Base-by-base conservation (phyloP, 129 eudicot species). In the Artemisia tridentata region DNA sequence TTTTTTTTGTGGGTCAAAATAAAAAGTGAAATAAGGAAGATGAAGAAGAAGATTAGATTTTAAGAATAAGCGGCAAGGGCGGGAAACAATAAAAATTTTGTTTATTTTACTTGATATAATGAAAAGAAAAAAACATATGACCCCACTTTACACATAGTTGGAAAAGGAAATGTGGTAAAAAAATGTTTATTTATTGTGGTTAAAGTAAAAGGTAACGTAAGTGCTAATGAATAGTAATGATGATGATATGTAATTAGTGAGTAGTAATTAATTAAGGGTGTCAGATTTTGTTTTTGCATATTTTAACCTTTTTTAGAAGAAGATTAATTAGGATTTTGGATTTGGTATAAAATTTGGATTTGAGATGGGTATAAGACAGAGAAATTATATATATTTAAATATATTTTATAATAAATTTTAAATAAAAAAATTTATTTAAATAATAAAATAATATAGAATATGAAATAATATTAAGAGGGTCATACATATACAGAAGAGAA, bases 51-150 rank as follows among this genome's bases (percentile, higher is more conserved):
- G 84, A 81, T 91, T 85, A 67, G 86, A 81, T 86, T 86, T 91
- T 72, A 82, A 84, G 80, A 81, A 81, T 85, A 48, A 82, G 96
- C 90, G 92, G 92, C 88, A 88, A 80, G 80, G 79, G 81, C 75
- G 81, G 84, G 84, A 74, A 74, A 57, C 52, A 62, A 80, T 13
- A 51, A 51, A 51, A 13, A 13, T 68, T 27, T 75, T 76, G 73
- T 25, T 71, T 79, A 78, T 79, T 79, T 77, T 72, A 23, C 84
- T 81, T 76, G 87, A 70, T 84, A 84, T 69, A 84, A 83, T 76
- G 68, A 74, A 73, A 65, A 65, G 19, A 10, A 38, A 14, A 73
- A 38, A 78, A 61, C 29, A 61, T 16, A 2, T 4, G 18, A 9
- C 86, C 88, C 88, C 84, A 63, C 50, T 38, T 38, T 38, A 14